Evolutionary conservation across 2,329 filamentous ascomycete genomes (phyloP), one percentile per base, ranked within the genome.

Genomic region (Sclerotiophoma versabilis): DNA sequence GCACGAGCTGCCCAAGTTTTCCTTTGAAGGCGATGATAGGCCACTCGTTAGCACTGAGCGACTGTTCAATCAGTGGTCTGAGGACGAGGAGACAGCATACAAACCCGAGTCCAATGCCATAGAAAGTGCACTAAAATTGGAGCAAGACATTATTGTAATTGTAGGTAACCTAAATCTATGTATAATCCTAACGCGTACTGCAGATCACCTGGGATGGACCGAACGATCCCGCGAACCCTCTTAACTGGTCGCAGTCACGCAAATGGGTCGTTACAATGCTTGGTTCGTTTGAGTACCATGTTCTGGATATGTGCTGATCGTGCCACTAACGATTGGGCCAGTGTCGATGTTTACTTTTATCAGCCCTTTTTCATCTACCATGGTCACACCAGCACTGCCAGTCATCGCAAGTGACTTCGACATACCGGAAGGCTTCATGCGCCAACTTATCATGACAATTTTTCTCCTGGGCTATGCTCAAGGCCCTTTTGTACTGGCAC

Each of bases 191-290:
- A 64, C 49, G 25, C 36, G 30, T 34, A 29, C 30, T 46, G 25
- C 39, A 71, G 68, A 59, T 80, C 8, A 74, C 74, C 0, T 81
- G 77, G 77, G 77, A 80, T 52, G 75, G 77, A 1, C 76, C 77
- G 4, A 69, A 78, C 41, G 79, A 81, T 51, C 77, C 76, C 12
- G 65, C 59, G 27, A 80, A 81, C 50, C 79, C 79, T 2, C 77
- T 79, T 54, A 81, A 81, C 54, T 81, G 79, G 79, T 64, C 70
- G 2, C 69, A 70, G 42, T 70, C 70, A 43, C 68, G 71, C 42
- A 80, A 80, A 61, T 81, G 79, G 79, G 61, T 74, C 15, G 76
- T 76, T 0, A 80, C 77, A 4, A 68, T 79, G 47, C 72, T 79
- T 19, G 77, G 46, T 49, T 10, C 12, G 46, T 32, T 10, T 39